Evolutionary conservation across 768 basidiomycete genomes (phyloP).

Genomic region (Termitomyces titanicus): DNA sequence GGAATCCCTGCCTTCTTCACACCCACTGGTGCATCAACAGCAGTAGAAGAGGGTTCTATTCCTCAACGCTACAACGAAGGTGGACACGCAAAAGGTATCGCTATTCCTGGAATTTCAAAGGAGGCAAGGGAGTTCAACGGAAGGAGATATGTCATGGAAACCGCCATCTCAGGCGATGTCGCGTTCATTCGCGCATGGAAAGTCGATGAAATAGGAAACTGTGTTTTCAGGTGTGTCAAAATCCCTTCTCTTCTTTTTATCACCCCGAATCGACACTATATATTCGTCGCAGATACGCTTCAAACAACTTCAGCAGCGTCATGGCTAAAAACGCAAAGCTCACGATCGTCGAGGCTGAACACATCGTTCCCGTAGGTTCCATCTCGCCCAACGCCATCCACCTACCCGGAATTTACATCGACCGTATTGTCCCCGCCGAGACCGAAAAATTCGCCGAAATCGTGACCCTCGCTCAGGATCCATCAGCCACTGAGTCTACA

Average conservation of each 20-base stretch:
- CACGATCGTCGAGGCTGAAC: slow-evolving; percentile 91
- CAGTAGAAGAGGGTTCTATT: slow-evolving; percentile 75
- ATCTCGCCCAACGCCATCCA: slow-evolving; percentile 82
- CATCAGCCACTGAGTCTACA: slow-evolving; percentile 22
- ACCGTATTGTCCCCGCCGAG: slow-evolving; percentile 81
- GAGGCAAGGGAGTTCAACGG: slow-evolving; percentile 77
- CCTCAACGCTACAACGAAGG: slow-evolving; percentile 77
- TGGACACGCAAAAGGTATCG: slow-evolving; percentile 67
- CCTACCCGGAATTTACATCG: slow-evolving; percentile 81
- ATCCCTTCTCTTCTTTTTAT: neutral
- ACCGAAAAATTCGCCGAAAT: slow-evolving; percentile 77
- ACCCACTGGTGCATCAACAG: slow-evolving; percentile 84
- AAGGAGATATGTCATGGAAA: slow-evolving; percentile 78
- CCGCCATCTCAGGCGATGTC: slow-evolving; percentile 74
- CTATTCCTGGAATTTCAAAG: slow-evolving; percentile 70
- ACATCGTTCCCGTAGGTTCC: slow-evolving; percentile 81
- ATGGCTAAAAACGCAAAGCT: slow-evolving; percentile 90
- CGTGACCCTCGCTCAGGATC: slow-evolving; percentile 58
- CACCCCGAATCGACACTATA: neutral
- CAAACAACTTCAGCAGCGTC: slow-evolving; percentile 81
- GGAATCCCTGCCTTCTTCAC: slow-evolving; percentile 95
- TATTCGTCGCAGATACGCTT: slow-evolving; percentile 56
- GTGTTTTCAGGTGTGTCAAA: slow-evolving; percentile 70
- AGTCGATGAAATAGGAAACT: slow-evolving; percentile 88
- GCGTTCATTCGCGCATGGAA: slow-evolving; percentile 91